Evolutionary conservation across 176 grass and related monocot species (phyloP).

Genomic region (Cenchrus purpureus): DNA sequence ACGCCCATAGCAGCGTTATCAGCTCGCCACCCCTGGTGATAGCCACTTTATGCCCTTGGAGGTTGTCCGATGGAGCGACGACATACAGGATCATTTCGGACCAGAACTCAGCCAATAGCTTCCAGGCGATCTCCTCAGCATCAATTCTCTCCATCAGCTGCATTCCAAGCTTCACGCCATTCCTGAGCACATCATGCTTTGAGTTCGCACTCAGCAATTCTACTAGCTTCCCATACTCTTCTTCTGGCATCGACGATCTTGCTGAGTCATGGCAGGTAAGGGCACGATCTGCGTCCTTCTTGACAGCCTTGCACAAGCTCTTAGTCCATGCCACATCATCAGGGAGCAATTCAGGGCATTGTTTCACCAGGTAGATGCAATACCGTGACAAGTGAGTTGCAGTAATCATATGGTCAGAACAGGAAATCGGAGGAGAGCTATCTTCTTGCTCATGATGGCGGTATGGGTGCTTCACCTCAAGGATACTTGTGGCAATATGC

Average conservation of each 20-base stretch:
- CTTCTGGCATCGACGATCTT: neutral
- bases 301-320: neutral
- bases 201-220: neutral
- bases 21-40: conserved; percentile 26
- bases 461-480: neutral
- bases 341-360: neutral
- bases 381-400: conserved; percentile 27
- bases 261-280: neutral
- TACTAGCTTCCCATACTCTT: neutral
- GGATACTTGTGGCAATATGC: conserved; percentile 35
- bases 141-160: neutral
- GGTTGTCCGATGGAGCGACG: neutral
- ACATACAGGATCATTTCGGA: conserved; percentile 5
- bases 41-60: neutral
- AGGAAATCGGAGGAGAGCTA: too few relatives aligned
- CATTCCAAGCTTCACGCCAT: neutral
- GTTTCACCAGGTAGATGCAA: conserved; percentile 4
- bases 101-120: neutral
- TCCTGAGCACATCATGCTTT: neutral
- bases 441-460: neutral
- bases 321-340: neutral
- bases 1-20: conserved; percentile 8
- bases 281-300: neutral
- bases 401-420: neutral
- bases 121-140: neutral